Evolutionary conservation across 2,329 filamentous ascomycete genomes (phyloP).

Genomic region (Cladorrhinum sp.): DNA sequence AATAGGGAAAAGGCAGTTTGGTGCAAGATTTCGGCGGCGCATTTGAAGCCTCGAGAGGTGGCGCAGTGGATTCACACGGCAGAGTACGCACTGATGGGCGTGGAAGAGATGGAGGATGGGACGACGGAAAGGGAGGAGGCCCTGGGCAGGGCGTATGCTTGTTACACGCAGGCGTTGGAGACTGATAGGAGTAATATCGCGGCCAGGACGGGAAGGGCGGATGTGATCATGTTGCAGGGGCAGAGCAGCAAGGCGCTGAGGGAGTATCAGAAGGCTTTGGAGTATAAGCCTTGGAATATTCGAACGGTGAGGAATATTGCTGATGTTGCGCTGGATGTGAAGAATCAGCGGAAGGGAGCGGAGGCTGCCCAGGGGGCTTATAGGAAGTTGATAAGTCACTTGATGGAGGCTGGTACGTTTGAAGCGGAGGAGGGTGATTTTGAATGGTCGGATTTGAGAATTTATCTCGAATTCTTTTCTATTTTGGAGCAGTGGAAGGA

Average conservation of each 20-base stretch:
- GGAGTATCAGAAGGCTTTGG: conserved; percentile 56
- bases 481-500: conserved; percentile 60
- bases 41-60: conserved; percentile 59
- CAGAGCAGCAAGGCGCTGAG: conserved; percentile 51
- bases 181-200: conserved; percentile 56
- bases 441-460: conserved; percentile 79
- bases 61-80: conserved; percentile 59
- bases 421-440: conserved; percentile 39
- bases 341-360: conserved; percentile 41
- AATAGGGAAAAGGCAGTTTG: conserved; percentile 56
- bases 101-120: conserved; percentile 46
- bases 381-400: conserved; percentile 44
- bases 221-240: conserved; percentile 55
- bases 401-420: conserved; percentile 33
- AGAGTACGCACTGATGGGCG: conserved; percentile 52
- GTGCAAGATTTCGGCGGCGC: conserved; percentile 60
- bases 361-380: conserved; percentile 49
- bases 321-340: conserved; percentile 54
- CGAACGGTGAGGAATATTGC: conserved; percentile 54
- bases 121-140: conserved; percentile 27
- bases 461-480: conserved; percentile 78
- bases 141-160: conserved; percentile 51
- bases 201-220: conserved; percentile 58
- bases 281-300: conserved; percentile 52
- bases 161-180: conserved; percentile 58